Base-by-base conservation (phyloP, 225 moss, liverwort and hornwort species). In the Rhytidiadelphus loreus region DNA sequence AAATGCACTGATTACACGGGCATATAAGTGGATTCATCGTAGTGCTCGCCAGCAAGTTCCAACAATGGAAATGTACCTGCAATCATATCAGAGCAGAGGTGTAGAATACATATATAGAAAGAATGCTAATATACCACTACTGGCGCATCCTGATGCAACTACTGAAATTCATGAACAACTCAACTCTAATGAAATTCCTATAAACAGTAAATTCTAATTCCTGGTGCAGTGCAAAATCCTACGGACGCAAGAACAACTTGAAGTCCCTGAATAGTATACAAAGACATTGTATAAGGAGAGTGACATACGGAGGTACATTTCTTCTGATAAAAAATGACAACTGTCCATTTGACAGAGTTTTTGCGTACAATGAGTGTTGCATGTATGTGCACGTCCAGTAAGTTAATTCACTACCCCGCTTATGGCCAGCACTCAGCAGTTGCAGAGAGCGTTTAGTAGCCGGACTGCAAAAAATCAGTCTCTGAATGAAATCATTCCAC, bases 261-360 rank as follows among this genome's bases (percentile, higher is more conserved):
- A 69, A 80, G 37, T 35, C 56, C 30, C 10, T 44, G 65, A 69
- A 62, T 35, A 50, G 1, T 65, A 50, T 30, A 29, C 28, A n/a
- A 72, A 32, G 79, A 28, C 56, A 75, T 18, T 82, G 56, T 46
- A 48, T 16, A 24, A 68, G 30, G 41, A 86, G 59, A 58, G 20
- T 52, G 14, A 35, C 71, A 62, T 80, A 22, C 24, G 53, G 53
- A 32, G 16, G 33, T 76, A 25, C 15, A 28, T 81, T 71, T 52
- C 30, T 13, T 50, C 55, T 70, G n/a, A 92, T 91, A 35, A 88
- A 88, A 43, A 91, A 64, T 55, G 92, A 74, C 77, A 93, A 76
- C 61, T 83, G 77, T 85, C 90, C 89, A 48, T 92, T 89, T 39
- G 59, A 86, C 68, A 71, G 50, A n/a, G 48, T 53, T 22, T n/a